Conservation (phyloP, 352 stramenopile species). For the Phytophthora podocarpi region DNA sequence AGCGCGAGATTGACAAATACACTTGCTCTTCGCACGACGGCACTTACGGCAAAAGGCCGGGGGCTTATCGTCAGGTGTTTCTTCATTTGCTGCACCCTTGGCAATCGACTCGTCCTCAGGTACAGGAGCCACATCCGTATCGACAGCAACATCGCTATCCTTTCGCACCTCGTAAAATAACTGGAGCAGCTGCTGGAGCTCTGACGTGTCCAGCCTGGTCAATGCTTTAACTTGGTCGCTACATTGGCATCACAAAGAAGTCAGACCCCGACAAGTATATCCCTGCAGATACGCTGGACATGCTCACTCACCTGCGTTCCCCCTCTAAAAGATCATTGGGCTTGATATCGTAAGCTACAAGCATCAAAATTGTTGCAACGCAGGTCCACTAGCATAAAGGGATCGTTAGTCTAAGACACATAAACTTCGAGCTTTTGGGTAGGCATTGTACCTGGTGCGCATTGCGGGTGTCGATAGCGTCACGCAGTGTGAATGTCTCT, state of each 20-base stretch:
- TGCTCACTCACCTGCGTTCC: slow-evolving; percentile 41
- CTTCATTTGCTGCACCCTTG: slow-evolving; percentile 16
- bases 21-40: slow-evolving; percentile 62
- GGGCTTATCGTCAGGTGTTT: background rate
- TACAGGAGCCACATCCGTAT: slow-evolving; percentile 51
- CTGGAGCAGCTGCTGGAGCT: slow-evolving; percentile 67
- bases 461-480: slow-evolving; percentile 72
- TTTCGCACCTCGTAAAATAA: slow-evolving; percentile 72
- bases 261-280: slow-evolving; percentile 2
- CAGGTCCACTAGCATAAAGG: slow-evolving; percentile 60
- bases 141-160: slow-evolving; percentile 63
- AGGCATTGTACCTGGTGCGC: slow-evolving; percentile 51
- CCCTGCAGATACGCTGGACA: background rate
- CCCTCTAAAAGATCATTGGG: slow-evolving; percentile 41
- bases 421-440: background rate
- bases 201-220: slow-evolving; percentile 66
- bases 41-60: slow-evolving; percentile 73
- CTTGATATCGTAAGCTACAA: slow-evolving; percentile 64
- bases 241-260: slow-evolving; percentile 2
- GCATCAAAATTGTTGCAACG: slow-evolving; percentile 63
- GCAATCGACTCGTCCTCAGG: slow-evolving; percentile 20
- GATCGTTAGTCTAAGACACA: background rate
- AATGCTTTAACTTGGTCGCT: slow-evolving; percentile 44
- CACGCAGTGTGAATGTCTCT: slow-evolving; percentile 58
- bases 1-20: slow-evolving; percentile 47